Evolutionary conservation across 2,329 filamentous ascomycete species (phyloP).

Genomic region (Colletotrichum orbiculare): DNA sequence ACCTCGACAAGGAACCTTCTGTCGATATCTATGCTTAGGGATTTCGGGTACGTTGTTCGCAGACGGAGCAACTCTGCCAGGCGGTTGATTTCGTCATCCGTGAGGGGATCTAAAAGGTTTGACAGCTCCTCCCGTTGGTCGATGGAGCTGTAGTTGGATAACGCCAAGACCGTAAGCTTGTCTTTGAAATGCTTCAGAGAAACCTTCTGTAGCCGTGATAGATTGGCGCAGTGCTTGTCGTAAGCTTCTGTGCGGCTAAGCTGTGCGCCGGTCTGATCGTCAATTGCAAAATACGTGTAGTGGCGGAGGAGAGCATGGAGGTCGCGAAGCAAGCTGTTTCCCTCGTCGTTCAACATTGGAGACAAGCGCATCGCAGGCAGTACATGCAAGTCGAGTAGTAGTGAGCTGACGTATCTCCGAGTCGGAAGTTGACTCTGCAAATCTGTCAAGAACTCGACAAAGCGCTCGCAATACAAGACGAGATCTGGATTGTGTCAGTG

Average conservation of each 20-base stretch:
- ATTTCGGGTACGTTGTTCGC: slow-evolving; percentile 82
- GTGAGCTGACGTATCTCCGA: slow-evolving; percentile 88
- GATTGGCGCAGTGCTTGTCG: slow-evolving; percentile 78
- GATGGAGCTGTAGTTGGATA: slow-evolving; percentile 93
- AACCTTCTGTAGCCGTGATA: slow-evolving; percentile 83
- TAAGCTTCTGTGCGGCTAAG: slow-evolving; percentile 79
- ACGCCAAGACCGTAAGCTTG: slow-evolving; percentile 88
- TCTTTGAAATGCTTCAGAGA: slow-evolving; percentile 86
- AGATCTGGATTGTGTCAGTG: slow-evolving; percentile 62
- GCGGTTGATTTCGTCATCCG: slow-evolving; percentile 77
- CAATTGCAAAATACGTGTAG: slow-evolving; percentile 88
- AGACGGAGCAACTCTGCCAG: slow-evolving; percentile 80
- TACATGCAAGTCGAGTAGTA: slow-evolving; percentile 87
- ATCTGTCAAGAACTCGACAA: slow-evolving; percentile 90
- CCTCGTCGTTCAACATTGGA: slow-evolving; percentile 78
- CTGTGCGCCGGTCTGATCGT: slow-evolving; percentile 88
- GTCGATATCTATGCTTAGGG: slow-evolving; percentile 71
- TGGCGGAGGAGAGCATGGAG: slow-evolving; percentile 84
- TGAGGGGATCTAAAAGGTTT: slow-evolving; percentile 77
- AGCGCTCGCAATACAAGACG: slow-evolving; percentile 88
- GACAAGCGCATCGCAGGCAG: slow-evolving; percentile 83
- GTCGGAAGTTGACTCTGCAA: slow-evolving; percentile 94
- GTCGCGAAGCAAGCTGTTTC: slow-evolving; percentile 82
- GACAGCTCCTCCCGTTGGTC: slow-evolving; percentile 83
- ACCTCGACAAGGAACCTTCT: slow-evolving; percentile 77